Base-by-base conservation (phyloP, 1,284 basidiomycete species). In the Erythrobasidium hasegawianum region DNA sequence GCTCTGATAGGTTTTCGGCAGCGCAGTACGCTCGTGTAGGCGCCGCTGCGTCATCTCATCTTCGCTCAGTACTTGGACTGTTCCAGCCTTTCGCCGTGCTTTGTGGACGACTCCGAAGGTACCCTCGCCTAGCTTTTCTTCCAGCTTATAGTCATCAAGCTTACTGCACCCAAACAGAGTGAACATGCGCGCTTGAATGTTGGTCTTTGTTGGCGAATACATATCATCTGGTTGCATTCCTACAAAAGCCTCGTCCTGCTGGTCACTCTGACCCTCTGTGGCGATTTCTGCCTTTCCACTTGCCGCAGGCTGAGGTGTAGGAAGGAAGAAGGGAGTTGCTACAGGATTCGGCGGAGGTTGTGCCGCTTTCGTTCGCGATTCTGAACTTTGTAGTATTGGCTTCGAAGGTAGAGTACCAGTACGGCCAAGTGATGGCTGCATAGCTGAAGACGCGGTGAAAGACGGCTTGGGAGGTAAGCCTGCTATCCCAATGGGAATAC, bases 71-170 rank as follows among this genome's bases (percentile, higher is more conserved):
- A 59, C 55, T 40, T 39, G 20, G 13, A 62, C 68, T 24, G 62
- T 49, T 27, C 54, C 29, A n/a, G 27, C 61, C 43, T 70, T 70
- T 39, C 58, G 45, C 10, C 55, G 26, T 1, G 67, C 62, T 45
- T 77, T 75, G 58, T 76, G 75, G 1, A 80, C 79, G 57, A 78
- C 76, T 14, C 93, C 93, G 77, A 96, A 97, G 10, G 94, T 97
- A 8, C 93, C 93, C 77, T 96, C 92, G 49, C 93, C 93, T 26
- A 97, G 80, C 78, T 95, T 95, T 9, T 86, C 87, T 38, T 87
- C 86, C 11, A 87, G 81, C 62, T 87, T 84, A 76, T 95, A 96
- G 69, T 89, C 87, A n/a, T 79, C 79, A 69, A 93, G 83, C 53
- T 80, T 79, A 1, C 90, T 88, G 72, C 87, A 89, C 0, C 93